These are phyloP conservation scores for Amphibolis antarctica DNA, from an alignment of 106 monocot species.

Conservation along the genomic window DNA sequence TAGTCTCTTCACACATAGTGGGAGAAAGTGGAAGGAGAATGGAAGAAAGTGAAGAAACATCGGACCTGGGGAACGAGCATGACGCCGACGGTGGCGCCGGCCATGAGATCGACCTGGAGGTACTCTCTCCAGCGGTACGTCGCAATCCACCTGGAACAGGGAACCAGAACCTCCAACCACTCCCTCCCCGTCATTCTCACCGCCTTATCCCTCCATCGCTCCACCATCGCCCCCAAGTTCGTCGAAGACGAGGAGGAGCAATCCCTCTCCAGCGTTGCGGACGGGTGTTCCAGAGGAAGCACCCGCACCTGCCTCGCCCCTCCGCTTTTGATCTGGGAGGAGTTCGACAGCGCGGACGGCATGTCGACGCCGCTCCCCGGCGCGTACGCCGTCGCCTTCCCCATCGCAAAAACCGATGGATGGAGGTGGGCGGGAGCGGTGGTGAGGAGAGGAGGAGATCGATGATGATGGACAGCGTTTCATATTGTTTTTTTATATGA, in stretches of 20 bases:
- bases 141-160: constrained; percentile 80
- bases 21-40: background rate
- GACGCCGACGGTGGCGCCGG: constrained; percentile 89
- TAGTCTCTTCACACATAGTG: too few species aligned
- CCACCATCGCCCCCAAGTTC: background rate
- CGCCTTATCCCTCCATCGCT: constrained; percentile 14
- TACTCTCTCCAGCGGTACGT: constrained; percentile 54
- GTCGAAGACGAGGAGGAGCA: background rate
- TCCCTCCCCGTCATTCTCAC: constrained; percentile 22
- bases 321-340: background rate
- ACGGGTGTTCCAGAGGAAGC: constrained; percentile 30
- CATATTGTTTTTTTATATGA: too few species aligned
- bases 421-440: too few species aligned
- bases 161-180: constrained; percentile 57
- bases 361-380: background rate
- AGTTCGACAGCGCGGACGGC: background rate
- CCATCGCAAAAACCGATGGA: too few species aligned
- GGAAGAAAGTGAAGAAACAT: background rate
- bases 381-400: too few species aligned
- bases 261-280: background rate
- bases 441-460: too few species aligned
- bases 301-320: constrained; percentile 29
- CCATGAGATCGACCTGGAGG: constrained; percentile 77
- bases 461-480: too few species aligned
- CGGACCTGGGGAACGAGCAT: constrained; percentile 97